Evolutionary conservation across 805 yeast genomes (phyloP), one percentile per base, ranked within the genome.

Genomic region (Torulaspora franciscae): DNA sequence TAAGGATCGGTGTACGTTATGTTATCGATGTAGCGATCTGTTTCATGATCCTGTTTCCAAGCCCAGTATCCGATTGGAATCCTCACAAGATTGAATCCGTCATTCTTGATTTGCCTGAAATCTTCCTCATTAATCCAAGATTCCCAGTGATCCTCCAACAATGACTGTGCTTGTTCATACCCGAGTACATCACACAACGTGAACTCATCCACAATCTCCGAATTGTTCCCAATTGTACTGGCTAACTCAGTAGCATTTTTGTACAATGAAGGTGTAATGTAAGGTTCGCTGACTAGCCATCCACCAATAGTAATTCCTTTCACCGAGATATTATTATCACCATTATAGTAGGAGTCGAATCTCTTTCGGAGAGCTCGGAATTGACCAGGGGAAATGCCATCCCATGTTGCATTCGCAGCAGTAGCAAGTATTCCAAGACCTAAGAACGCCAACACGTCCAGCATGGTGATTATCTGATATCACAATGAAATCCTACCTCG

Each of bases 41-140:
- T 32, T 1, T 56, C 58, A 25, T 57, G 50, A 28, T 59, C 51
- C 29, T 64, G 65, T 46, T 71, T 72, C 66, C 81, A 81, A 1
- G 90, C 86, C 93, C 95, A 85, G 61, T 85, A 85, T 2, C 91
- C 91, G 40, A 84, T 75, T 0, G 93, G 93, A 29, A 85, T 73
- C 39, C 93, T 67, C n/a, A 84, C 87, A 58, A 81, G 69, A 56
- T 83, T 81, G 50, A 83, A 73, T 0, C 87, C 88, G 53, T 67
- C 68, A 3, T 56, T 55, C 41, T 69, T 69, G 25, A 81, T 81
- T 32, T 69, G 66, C 23, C 61, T 55, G 50, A 83, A 78, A 61
- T 83, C 88, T 3, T 68, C 58, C 54, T 81, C 85, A 6, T 73
- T 76, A 48, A 77, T 76, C 72, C 78, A 81, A 0, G 77, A 62